phyloP scores from a whole-genome alignment of 768 basidiomycete species.

The Gloeopeniophorella convolvens region DNA sequence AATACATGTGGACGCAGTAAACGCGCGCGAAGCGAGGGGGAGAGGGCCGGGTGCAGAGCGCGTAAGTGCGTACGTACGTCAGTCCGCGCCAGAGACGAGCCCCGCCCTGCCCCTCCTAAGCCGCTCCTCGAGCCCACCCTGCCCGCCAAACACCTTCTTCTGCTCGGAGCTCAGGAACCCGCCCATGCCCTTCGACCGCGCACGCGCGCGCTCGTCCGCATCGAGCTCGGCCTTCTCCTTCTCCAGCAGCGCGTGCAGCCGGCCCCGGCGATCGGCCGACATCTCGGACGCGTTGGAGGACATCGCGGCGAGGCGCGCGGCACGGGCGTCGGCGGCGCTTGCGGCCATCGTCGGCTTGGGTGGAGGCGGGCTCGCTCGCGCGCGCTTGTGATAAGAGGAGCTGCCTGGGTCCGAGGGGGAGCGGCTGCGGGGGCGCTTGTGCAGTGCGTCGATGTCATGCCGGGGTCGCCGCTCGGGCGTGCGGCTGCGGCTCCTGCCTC shows the following conservation, averaged over 20 bases:
- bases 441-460: slow-evolving; percentile 28
- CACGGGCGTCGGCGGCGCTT: slow-evolving; percentile 46
- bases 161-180: slow-evolving; percentile 77
- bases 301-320: slow-evolving; percentile 90
- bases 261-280: slow-evolving; percentile 62
- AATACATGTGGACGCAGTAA: no score
- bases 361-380: slow-evolving; percentile 41
- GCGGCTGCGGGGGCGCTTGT: slow-evolving; percentile 37
- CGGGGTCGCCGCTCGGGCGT: slow-evolving; percentile 22
- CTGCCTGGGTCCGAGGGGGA: slow-evolving; percentile 29
- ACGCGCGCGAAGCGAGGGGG: no score
- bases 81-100: slow-evolving; percentile 61
- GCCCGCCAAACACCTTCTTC: slow-evolving; percentile 77
- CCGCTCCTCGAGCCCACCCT: slow-evolving; percentile 72
- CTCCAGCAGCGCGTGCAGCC: slow-evolving; percentile 59
- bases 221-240: slow-evolving; percentile 76
- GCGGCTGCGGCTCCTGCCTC: slow-evolving; percentile 25
- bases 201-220: slow-evolving; percentile 59
- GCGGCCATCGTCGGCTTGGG: slow-evolving; percentile 23
- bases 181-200: slow-evolving; percentile 72
- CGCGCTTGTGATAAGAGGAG: slow-evolving; percentile 38
- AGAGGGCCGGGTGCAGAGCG: slow-evolving; percentile 2
- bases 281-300: slow-evolving; percentile 60
- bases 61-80: slow-evolving; percentile 17
- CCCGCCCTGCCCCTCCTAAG: slow-evolving; percentile 67